These are phyloP conservation scores for Diaporthe ampelina DNA, from an alignment of 2,329 filamentous ascomycete species.

Conservation along the genomic window DNA sequence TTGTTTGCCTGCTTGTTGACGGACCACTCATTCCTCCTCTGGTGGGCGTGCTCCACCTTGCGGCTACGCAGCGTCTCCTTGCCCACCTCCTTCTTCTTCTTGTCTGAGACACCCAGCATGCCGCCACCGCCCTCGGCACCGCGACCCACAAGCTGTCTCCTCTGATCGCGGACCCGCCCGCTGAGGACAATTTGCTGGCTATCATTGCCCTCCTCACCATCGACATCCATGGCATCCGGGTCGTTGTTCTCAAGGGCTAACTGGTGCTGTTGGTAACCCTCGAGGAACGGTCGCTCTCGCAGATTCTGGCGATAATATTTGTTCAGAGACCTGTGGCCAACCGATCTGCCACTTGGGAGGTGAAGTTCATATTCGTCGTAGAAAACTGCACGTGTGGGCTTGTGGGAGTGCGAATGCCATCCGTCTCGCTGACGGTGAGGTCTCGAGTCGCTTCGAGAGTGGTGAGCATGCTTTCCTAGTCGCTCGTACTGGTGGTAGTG, in stretches of 20 bases:
- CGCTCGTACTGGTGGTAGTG: conserved; percentile 80
- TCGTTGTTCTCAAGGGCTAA: conserved; percentile 68
- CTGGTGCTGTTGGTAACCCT: conserved; percentile 72
- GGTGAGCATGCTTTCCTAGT: conserved; percentile 80
- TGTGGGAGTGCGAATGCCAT: conserved; percentile 87
- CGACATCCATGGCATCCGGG: conserved; percentile 55
- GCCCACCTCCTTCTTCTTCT: conserved; percentile 78
- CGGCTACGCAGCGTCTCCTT: conserved; percentile 78
- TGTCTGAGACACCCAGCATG: conserved; percentile 82
- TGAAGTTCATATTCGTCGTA: conserved; percentile 95
- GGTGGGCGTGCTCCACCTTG: conserved; percentile 73
- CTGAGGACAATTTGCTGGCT: conserved; percentile 52
- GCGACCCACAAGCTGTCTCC: conserved; percentile 73
- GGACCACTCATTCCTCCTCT: conserved; percentile 75
- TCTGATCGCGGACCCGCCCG: conserved; percentile 54
- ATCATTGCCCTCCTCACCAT: conserved; percentile 53
- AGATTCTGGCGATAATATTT: conserved; percentile 95
- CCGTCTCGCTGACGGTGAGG: conserved; percentile 82
- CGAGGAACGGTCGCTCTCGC: conserved; percentile 82
- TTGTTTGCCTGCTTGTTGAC: conserved; percentile 82
- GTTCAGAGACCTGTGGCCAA: conserved; percentile 89
- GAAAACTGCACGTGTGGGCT: conserved; percentile 81
- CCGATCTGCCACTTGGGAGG: conserved; percentile 88
- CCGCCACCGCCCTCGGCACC: conserved; percentile 78
- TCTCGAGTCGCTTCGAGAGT: conserved; percentile 78